phyloP scores from a whole-genome alignment of 306 rosid genomes.

The Dryas alaskensis region DNA sequence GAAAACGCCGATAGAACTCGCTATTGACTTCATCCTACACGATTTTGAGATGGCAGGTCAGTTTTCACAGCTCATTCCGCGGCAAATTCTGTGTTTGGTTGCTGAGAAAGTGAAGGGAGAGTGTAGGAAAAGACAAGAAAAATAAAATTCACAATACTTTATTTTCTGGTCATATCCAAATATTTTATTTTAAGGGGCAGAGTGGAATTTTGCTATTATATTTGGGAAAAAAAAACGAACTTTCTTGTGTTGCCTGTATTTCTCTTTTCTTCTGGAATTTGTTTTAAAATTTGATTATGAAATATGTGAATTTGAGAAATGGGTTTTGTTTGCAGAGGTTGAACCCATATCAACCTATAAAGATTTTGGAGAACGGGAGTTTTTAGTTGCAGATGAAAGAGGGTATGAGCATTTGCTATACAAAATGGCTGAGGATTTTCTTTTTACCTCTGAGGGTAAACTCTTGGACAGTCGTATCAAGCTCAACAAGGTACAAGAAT shows the following conservation, averaged over 20 bases:
- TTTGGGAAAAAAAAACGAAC: too few relatives aligned
- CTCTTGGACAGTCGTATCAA: slow-evolving; percentile 79
- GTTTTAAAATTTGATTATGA: not conserved
- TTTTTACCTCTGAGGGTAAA: slow-evolving; percentile 70
- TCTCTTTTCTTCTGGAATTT: not conserved
- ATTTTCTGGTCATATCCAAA: not conserved
- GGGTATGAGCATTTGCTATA: slow-evolving; percentile 74
- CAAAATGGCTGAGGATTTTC: slow-evolving; percentile 81
- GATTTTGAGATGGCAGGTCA: slow-evolving; percentile 99
- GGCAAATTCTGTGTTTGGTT: slow-evolving; percentile 16
- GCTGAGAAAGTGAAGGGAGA: not conserved
- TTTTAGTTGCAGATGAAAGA: slow-evolving; percentile 86
- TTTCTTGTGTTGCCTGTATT: too few relatives aligned
- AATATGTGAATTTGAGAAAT: slow-evolving; percentile 3
- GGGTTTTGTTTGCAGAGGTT: slow-evolving; percentile 57
- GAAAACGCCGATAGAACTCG: slow-evolving; percentile 74
- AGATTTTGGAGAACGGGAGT: slow-evolving; percentile 84
- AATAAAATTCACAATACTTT: not conserved
- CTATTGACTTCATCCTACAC: slow-evolving; percentile 84
- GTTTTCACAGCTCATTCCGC: slow-evolving; percentile 22
- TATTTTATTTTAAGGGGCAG: not conserved
- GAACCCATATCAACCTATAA: slow-evolving; percentile 85
- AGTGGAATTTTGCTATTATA: too few relatives aligned
- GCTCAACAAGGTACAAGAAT: slow-evolving; percentile 68
- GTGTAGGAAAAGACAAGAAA: not conserved